Base-by-base conservation (phyloP, 1,284 basidiomycete genomes). In the Pyrrhoderma lamaoense region DNA sequence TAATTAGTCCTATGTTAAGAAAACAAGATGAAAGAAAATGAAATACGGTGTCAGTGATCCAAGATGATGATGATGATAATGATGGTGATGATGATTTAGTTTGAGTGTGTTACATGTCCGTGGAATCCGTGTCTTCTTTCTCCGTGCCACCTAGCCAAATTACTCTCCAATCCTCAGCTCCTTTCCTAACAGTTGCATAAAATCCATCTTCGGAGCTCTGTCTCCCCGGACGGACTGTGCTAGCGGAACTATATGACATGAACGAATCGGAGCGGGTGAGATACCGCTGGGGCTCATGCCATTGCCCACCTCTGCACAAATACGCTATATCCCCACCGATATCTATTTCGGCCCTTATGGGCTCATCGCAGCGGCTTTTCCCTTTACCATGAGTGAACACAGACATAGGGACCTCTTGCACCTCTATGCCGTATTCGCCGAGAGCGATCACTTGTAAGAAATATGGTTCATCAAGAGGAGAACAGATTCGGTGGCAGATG, bases 121-220 rank as follows among this genome's bases (percentile, higher is more conserved):
- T 57, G 14, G 57, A 60, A 38, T 31, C 25, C 47, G 65, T 64
- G 37, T 68, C 59, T 27, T 62, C 65, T 34, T 65, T 64, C 1
- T 68, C 66, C 42, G 63, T 62, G 3, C 85, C 85, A 0, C 86
- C 86, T 5, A 89, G 65, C 87, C 87, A 89, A 60, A 89, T 79
- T 13, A 89, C 74, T 22, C 87, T 69, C 75, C 80, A 89, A 61
- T 89, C 86, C 52, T 79, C 76, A 3, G 70, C 54, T 11, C 80
- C 85, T 61, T 80, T 85, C 56, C 77, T 67, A 64, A 79, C 74
- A 83, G 84, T 88, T 0, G 75, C 85, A 61, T 89, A 89, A 8
- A 84, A 64, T 7, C 86, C 86, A 52, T 80, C 72, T 51, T 81
- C 76, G 16, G 64, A 66, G 56, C 70, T 72, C 59, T 79, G 60